Conservation (phyloP, 257 asterid genomes). For the Phtheirospermum japonicum region DNA sequence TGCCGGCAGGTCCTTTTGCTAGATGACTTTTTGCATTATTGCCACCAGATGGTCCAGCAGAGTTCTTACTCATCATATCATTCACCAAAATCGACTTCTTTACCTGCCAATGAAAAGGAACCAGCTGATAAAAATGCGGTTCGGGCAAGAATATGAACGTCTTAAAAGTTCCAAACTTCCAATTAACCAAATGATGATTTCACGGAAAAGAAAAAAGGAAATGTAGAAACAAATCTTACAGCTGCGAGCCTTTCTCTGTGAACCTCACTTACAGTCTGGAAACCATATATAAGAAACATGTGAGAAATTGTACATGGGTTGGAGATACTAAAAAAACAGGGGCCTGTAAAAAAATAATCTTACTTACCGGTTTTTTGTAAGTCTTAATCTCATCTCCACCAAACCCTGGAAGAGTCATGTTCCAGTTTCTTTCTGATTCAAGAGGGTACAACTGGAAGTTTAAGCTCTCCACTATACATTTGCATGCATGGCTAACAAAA, state of each 20-base stretch:
- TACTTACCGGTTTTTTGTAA: slow-evolving; percentile 69
- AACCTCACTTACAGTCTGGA: slow-evolving; percentile 63
- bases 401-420: slow-evolving; percentile 78
- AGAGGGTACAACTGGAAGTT: slow-evolving; percentile 23
- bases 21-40: slow-evolving; percentile 51
- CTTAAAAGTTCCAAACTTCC: not conserved
- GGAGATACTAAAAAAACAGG: not conserved
- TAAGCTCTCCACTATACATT: slow-evolving; percentile 25
- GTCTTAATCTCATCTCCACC: slow-evolving; percentile 90
- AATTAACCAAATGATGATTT: not conserved
- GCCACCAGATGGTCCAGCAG: slow-evolving; percentile 59
- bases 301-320: slow-evolving; percentile 14
- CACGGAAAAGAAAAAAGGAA: slow-evolving; percentile 10
- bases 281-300: slow-evolving; percentile 20
- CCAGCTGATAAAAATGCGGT: not conserved
- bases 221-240: slow-evolving; percentile 40
- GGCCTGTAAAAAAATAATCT: slow-evolving; percentile 3
- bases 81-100: slow-evolving; percentile 51
- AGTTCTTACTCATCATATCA: slow-evolving; percentile 49
- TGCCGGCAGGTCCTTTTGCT: slow-evolving; percentile 52
- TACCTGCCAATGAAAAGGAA: slow-evolving; percentile 43
- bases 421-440: slow-evolving; percentile 85
- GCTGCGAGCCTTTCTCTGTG: slow-evolving; percentile 87
- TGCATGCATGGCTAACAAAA: slow-evolving; percentile 11
- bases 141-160: not conserved